Percentiles rank a stretch among this genome's conserved stretches.
Evolutionary conservation across 1,284 basidiomycete genomes (phyloP).

Genomic region (Ganoderma leucocontextum): DNA sequence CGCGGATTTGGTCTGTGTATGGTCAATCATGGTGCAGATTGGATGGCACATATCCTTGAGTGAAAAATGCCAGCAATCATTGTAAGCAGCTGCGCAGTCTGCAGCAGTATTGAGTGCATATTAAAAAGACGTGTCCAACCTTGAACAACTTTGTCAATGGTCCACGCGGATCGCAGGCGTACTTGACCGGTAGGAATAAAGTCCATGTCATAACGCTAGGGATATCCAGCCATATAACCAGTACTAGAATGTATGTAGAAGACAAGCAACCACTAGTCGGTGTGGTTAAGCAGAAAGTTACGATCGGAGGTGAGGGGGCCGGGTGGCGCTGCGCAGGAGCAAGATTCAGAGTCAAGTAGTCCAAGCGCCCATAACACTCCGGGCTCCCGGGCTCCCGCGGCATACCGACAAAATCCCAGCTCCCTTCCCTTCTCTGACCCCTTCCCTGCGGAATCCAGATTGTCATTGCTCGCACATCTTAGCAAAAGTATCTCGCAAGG

Average conservation of each 20-base stretch:
- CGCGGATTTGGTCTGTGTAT: too few relatives aligned
- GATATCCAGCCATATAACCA: neutral
- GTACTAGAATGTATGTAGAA: neutral
- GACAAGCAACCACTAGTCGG: neutral
- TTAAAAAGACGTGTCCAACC: too few relatives aligned
- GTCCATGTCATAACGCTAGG: neutral
- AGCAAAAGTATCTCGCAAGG: constrained; percentile 1
- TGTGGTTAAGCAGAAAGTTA: neutral
- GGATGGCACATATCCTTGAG: too few relatives aligned
- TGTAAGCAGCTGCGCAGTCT: too few relatives aligned
- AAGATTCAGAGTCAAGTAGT: neutral
- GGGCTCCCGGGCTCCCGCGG: neutral
- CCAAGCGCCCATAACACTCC: neutral
- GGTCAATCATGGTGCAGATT: too few relatives aligned
- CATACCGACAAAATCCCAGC: constrained; percentile 3
- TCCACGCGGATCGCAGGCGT: neutral
- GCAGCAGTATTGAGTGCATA: too few relatives aligned
- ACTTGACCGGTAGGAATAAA: too few relatives aligned
- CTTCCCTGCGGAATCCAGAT: neutral
- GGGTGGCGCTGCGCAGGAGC: neutral
- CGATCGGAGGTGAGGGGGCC: neutral
- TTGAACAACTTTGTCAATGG: too few relatives aligned
- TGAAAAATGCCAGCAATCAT: too few relatives aligned
- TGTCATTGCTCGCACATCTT: neutral
- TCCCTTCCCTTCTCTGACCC: constrained; percentile 11